phyloP scores from a whole-genome alignment of 164 flowering plant species.

The Piper longum region DNA sequence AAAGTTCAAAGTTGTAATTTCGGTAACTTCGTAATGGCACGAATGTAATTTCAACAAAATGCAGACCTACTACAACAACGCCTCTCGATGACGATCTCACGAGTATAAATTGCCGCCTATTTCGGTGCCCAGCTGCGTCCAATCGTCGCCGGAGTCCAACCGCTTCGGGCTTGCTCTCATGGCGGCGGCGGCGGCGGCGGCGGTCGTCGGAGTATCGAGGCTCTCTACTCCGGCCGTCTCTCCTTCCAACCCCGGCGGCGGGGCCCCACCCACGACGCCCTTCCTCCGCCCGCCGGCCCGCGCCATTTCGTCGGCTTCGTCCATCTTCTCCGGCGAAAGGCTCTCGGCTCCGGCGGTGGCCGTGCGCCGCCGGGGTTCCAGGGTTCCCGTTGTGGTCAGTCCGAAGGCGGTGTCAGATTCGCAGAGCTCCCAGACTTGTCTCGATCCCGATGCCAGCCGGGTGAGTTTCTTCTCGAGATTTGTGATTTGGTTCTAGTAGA shows the following conservation, averaged over 20 bases:
- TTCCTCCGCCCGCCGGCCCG: constrained; percentile 6
- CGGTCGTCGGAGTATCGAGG: not conserved
- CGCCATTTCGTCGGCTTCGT: constrained; percentile 25
- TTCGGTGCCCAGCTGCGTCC: not conserved
- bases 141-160: too few relatives aligned
- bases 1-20: too few relatives aligned
- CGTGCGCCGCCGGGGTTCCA: not conserved
- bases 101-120: not conserved
- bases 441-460: constrained; percentile 83
- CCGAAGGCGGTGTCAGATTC: constrained; percentile 87
- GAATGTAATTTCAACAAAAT: too few relatives aligned
- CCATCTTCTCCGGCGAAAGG: constrained; percentile 29
- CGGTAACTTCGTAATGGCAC: too few relatives aligned
- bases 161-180: not conserved
- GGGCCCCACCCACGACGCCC: not conserved
- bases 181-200: constrained; percentile 2
- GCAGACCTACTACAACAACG: too few relatives aligned
- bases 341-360: constrained; percentile 2
- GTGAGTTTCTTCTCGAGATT: constrained; percentile 14
- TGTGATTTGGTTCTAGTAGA: not conserved
- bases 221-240: constrained; percentile 2
- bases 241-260: constrained; percentile 8
- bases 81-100: not conserved
- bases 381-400: constrained; percentile 32
- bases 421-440: constrained; percentile 64